A percentile compares a stretch with the other conserved stretches of the same genome.
phyloP scores from a whole-genome alignment of 305 asterid species.

The Fraxinus paxiana region DNA sequence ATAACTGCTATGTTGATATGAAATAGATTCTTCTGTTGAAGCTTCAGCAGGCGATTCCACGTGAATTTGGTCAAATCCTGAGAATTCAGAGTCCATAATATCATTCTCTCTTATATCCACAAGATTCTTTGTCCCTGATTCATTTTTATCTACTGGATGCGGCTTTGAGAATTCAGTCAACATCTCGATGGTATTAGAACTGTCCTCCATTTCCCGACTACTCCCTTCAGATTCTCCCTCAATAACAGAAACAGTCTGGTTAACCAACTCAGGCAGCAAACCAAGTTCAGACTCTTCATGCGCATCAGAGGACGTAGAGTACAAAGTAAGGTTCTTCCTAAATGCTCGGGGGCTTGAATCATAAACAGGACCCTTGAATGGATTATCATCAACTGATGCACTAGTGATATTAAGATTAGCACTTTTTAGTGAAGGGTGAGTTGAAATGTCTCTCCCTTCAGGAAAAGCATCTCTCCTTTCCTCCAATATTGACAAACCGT shows the following conservation, averaged over 20 bases:
- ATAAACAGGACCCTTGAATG: conserved; percentile 53
- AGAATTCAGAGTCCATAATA: conserved; percentile 18
- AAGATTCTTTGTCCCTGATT: conserved; percentile 23
- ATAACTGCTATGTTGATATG: conserved; percentile 24
- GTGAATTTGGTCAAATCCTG: conserved; percentile 26
- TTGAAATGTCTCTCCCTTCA: conserved; percentile 22
- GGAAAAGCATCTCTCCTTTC: conserved; percentile 22
- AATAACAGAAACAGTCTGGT: conserved; percentile 35
- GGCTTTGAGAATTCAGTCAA: conserved; percentile 24
- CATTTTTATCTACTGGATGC: conserved; percentile 30
- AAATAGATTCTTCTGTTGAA: conserved; percentile 24
- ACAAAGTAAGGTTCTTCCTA: conserved; percentile 34
- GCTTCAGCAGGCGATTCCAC: conserved; percentile 26
- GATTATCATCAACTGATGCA: conserved; percentile 29
- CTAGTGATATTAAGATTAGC: conserved; percentile 26
- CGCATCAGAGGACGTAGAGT: conserved; percentile 50
- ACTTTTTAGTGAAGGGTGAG: conserved; percentile 28
- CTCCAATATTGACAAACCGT: conserved; percentile 25
- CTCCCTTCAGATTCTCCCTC: conserved; percentile 40
- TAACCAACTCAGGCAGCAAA: conserved; percentile 37
- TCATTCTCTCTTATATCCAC: conserved; percentile 26
- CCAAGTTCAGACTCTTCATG: conserved; percentile 41
- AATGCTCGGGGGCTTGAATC: conserved; percentile 59
- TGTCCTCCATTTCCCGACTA: conserved; percentile 25
- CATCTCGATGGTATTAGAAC: conserved; percentile 27